Evolutionary conservation across 768 basidiomycete species (phyloP), one percentile per base, ranked within the genome.

Genomic region (Kwoniella sp.): DNA sequence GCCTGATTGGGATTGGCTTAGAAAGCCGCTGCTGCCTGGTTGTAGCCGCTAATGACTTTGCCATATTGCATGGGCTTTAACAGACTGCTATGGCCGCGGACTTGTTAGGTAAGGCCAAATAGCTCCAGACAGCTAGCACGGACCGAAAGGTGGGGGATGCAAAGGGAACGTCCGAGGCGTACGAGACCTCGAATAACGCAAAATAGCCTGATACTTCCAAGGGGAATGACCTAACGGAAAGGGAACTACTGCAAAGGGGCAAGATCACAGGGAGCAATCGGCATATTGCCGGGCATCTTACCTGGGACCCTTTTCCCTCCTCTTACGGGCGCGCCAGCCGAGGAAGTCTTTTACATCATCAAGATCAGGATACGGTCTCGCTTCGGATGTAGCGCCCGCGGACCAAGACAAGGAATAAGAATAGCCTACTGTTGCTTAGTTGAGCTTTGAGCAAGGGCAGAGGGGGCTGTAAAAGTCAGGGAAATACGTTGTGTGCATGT

Each of bases 301-400:
- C n/a, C n/a, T n/a, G n/a, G n/a, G n/a, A n/a, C n/a, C n/a, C n/a
- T n/a, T n/a, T 17, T 17, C 17, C 8, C 41, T 17, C 41, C 20
- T 45, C 11, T 11, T 45, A 45, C 41, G 15, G 41, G 41, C 41
- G 41, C 15, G 20, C 9, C 11, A 45, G 8, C 41, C 9, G 11
- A 45, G 41, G 41, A 45, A n/a, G n/a, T n/a, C n/a, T n/a, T n/a
- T n/a, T 45, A 13, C 34, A 34, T 34, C 34, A 13, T 34, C 34
- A 34, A 5, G 7, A 5, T 34, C 34, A 34, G 34, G 5, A 45
- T 3, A 11, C 41, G 41, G 41, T 45, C 20, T 45, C 41, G 41
- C 41, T 45, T 45, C 41, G 41, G 41, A 45, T 45, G 41, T 45
- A 45, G 41, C 41, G 41, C 9, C 41, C 41, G 41, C 41, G 41